Base-by-base conservation (phyloP, 163 green algal species). In the Coccomyxa subellipsoidea region DNA sequence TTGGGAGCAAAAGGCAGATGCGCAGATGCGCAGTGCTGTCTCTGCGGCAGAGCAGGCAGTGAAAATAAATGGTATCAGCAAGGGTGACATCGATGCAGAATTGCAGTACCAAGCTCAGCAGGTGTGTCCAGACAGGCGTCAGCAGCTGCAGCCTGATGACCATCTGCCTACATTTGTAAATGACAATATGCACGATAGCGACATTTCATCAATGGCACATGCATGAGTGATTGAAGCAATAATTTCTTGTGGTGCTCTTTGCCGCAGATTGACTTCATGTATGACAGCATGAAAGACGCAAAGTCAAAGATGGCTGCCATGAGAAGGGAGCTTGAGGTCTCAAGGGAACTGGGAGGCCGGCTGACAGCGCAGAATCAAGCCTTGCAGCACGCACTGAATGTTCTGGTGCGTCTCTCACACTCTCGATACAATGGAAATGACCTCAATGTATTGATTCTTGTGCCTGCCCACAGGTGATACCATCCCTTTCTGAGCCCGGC, bases 231-330 rank as follows among this genome's bases (percentile, higher is more conserved):
- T n/a, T n/a, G n/a, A n/a, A n/a, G n/a, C n/a, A n/a, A n/a, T n/a
- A n/a, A n/a, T n/a, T n/a, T n/a, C n/a, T n/a, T 12, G 29, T 0
- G n/a, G 1, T 54, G 32, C 34, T 27, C 7, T 79, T n/a, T 32
- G 27, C 34, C 53, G 73, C 73, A 79, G 34, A 54, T 54, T 9
- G 34, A 79, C 34, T 79, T 59, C 47, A 76, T 35, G 69, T 76
- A 35, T 36, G 32, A 36, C 69, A 35, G 32, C 69, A 38, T 76
- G 31, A 76, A 36, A 12, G 32, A 36, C 10, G 31, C 69, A 23
- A 76, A 76, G 69, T 18, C 47, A 23, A 59, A 76, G 31, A 35
- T 36, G 31, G 31, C 69, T 34, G 69, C 69, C 29, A 76, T 76
- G 69, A 36, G 31, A 12, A 35, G 31, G 69, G 32, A 76, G 69